Conservation (phyloP, 2,329 filamentous ascomycete species). For the Stagonosporopsis vannaccii region DNA sequence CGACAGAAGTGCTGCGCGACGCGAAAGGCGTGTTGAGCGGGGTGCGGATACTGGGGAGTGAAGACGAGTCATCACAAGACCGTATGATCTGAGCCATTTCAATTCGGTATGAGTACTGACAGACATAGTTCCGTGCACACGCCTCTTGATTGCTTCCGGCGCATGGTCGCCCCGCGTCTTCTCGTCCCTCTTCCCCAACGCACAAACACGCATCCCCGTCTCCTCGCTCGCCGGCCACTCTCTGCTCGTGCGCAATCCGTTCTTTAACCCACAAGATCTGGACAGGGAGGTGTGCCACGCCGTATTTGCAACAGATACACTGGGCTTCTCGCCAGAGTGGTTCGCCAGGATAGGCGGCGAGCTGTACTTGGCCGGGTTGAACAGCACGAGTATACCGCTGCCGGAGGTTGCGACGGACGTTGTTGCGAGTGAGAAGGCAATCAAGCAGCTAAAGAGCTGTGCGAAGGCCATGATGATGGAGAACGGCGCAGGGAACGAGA, state of each 20-base stretch:
- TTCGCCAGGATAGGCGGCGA: constrained; percentile 72
- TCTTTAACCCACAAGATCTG: constrained; percentile 55
- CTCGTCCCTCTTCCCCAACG: constrained; percentile 66
- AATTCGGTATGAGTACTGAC: constrained; percentile 18
- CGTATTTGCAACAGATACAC: constrained; percentile 68
- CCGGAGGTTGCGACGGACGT: constrained; percentile 63
- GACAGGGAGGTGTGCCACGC: constrained; percentile 66
- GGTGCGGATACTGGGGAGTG: constrained; percentile 47
- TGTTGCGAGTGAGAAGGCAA: constrained; percentile 55
- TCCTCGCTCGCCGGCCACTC: constrained; percentile 74
- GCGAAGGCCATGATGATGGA: constrained; percentile 59
- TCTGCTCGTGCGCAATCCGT: constrained; percentile 69
- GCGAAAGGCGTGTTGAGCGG: constrained; percentile 59
- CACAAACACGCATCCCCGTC: constrained; percentile 63
- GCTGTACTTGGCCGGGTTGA: constrained; percentile 77
- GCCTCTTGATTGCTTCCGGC: constrained; percentile 72
- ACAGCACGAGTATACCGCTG: constrained; percentile 66
- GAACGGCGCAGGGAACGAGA: constrained; percentile 54
- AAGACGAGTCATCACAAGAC: constrained; percentile 56
- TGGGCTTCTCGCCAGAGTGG: constrained; percentile 72
- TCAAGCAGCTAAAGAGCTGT: constrained; percentile 60
- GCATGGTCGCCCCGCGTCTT: constrained; percentile 76
- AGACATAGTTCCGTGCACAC: constrained; percentile 64
- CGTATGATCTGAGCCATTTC: constrained; percentile 42
- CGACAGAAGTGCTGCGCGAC: constrained; percentile 62